Percentiles rank a stretch among this genome's conserved stretches.
phyloP scores from a whole-genome alignment of 148 eudicot genomes.

The Cornus controversa region DNA sequence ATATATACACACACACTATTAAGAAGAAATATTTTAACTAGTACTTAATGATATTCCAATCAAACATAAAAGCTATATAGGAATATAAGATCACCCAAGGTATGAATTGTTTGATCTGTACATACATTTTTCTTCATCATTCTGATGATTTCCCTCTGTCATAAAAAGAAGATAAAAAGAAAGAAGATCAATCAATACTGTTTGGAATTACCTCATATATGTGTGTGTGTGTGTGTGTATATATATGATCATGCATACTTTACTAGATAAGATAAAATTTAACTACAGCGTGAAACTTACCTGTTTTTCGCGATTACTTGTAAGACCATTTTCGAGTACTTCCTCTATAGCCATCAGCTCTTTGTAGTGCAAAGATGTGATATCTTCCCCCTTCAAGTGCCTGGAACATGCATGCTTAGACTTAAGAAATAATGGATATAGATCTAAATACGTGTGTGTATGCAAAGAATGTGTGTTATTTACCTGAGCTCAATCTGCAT shows the following conservation, averaged over 20 bases:
- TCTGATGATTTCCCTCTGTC: constrained; percentile 57
- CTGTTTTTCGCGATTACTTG: constrained; percentile 41
- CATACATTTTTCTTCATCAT: constrained; percentile 59
- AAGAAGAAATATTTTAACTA: too few species aligned
- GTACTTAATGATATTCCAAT: too few species aligned
- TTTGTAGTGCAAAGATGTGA: constrained; percentile 47
- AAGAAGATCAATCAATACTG: not conserved
- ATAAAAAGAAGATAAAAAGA: not conserved
- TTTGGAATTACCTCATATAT: not conserved
- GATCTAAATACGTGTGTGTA: too few species aligned
- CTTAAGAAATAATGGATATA: not conserved
- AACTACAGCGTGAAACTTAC: constrained; percentile 22
- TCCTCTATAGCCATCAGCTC: constrained; percentile 68
- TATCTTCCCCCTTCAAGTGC: constrained; percentile 83
- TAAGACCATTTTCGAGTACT: constrained; percentile 56
- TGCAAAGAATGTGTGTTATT: not conserved
- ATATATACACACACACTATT: too few species aligned
- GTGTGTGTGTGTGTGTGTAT: too few species aligned
- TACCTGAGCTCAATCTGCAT: constrained; percentile 82
- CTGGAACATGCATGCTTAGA: constrained; percentile 19
- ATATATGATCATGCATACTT: too few species aligned
- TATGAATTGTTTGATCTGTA: not conserved
- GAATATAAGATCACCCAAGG: not conserved
- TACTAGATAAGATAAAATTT: too few species aligned
- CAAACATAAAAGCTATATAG: not conserved